These are phyloP conservation scores for Thelephora ganbajun DNA, from an alignment of 768 basidiomycete genomes.

Conservation along the genomic window DNA sequence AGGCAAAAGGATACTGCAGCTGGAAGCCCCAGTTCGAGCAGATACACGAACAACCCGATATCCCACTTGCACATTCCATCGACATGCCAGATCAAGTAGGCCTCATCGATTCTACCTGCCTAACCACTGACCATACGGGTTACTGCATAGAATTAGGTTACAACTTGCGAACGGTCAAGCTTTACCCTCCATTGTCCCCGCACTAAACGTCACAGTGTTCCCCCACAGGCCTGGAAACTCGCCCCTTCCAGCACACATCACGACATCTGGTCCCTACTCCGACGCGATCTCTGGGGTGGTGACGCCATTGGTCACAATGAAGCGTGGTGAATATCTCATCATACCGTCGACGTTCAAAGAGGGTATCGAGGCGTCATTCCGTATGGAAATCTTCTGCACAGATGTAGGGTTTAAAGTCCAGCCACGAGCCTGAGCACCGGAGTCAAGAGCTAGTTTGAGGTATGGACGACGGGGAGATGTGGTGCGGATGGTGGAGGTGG, in stretches of 20 bases:
- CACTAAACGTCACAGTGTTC: slow-evolving; percentile 52
- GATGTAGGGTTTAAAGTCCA: slow-evolving; percentile 13
- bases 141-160: slow-evolving; percentile 45
- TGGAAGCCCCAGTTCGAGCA: slow-evolving; percentile 53
- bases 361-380: slow-evolving; percentile 41
- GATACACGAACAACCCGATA: slow-evolving; percentile 55
- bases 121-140: background rate
- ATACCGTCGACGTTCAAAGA: slow-evolving; percentile 65
- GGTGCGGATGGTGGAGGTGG: background rate
- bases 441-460: background rate
- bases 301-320: slow-evolving; percentile 36
- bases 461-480: background rate
- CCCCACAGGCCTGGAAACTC: slow-evolving; percentile 14
- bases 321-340: slow-evolving; percentile 53
- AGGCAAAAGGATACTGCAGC: slow-evolving; percentile 49
- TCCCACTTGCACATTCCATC: slow-evolving; percentile 46
- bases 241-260: slow-evolving; percentile 26
- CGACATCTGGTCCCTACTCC: slow-evolving; percentile 71
- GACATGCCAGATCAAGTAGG: slow-evolving; percentile 44
- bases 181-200: slow-evolving; percentile 21
- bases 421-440: background rate
- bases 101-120: slow-evolving; percentile 1
- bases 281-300: slow-evolving; percentile 63
- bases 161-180: slow-evolving; percentile 29
- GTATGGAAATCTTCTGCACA: slow-evolving; percentile 46